Percentiles rank a stretch among this genome's conserved stretches.
Conservation (phyloP, 306 rosid species). For the Macrotyloma uniflorum region DNA sequence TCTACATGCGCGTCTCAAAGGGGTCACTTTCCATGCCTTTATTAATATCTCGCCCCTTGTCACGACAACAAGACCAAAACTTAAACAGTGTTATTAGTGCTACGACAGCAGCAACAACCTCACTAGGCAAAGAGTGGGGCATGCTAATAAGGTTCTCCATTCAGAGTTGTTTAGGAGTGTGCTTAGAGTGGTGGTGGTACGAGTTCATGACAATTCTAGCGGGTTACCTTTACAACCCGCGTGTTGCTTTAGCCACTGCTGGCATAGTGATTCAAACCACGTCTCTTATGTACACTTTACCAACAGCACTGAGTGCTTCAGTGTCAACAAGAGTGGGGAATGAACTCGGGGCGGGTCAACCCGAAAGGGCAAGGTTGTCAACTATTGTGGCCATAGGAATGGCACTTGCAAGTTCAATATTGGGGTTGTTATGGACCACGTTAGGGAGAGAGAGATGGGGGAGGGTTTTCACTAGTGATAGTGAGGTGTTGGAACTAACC, state of each 20-base stretch:
- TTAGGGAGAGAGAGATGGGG: conserved; percentile 67
- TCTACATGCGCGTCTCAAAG: conserved; percentile 31
- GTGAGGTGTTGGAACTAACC: conserved; percentile 52
- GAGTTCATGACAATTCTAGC: conserved; percentile 70
- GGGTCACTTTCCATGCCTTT: conserved; percentile 36
- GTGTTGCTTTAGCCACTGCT: conserved; percentile 54
- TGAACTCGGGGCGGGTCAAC: conserved; percentile 64
- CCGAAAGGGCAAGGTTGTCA: conserved; percentile 53
- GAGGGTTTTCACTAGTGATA: conserved; percentile 59
- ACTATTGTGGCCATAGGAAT: conserved; percentile 54
- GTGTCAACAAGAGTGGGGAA: conserved; percentile 68
- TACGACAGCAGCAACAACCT: not conserved
- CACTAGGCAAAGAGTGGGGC: conserved; percentile 58
- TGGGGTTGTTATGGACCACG: conserved; percentile 61
- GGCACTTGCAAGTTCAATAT: conserved; percentile 49
- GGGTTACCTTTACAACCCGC: conserved; percentile 63
- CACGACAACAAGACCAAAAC: not conserved
- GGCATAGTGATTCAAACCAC: conserved; percentile 74
- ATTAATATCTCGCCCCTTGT: conserved; percentile 10
- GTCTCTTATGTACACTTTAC: conserved; percentile 64
- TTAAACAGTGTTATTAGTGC: not conserved
- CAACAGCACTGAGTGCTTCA: conserved; percentile 59
- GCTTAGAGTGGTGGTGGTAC: conserved; percentile 98
- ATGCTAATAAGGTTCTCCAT: conserved; percentile 55
- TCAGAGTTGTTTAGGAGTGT: conserved; percentile 79